Base-by-base conservation (phyloP, 1,284 basidiomycete species). In the Leccinum brunneo-olivaceum region DNA sequence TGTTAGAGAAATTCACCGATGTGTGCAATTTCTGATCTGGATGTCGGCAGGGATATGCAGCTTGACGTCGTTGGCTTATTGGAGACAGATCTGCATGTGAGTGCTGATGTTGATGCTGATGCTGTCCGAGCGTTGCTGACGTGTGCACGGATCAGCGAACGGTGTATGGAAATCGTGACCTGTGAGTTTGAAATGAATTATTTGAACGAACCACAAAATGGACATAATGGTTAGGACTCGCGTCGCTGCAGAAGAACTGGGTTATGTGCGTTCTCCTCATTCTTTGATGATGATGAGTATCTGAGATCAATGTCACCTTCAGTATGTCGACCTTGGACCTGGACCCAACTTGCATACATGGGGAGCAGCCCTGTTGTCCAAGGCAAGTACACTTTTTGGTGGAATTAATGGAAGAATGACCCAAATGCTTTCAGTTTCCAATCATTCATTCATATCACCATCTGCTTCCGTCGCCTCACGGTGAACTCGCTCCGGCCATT, bases 401-500 rank as follows among this genome's bases (percentile, higher is more conserved):
- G 5, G 1, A 15, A 10, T 15, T 14, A 9, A 18, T 7, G 14
- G 19, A 34, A 41, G 33, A 15, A 21, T 51, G 29, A 55, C 25
- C 14, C n/a, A 15, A 14, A n/a, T 35, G 6, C 5, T 34, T n/a
- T 16, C 48, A 88, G 79, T 96, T 91, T 68, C 92, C 93, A 0
- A 96, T 97, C 61, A 72, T 96, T 56, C 84, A 85, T 56, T 88
- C 89, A 4, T 86, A 81, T 5, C 92, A 96, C 58, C 89, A 95
- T 60, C 74, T 96, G 4, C 73, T 96, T 19, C 92, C 93, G 0
- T 94, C 90, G 1, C 93, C 93, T 5, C 66, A 75, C 41, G 86
- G 90, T 14, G 93, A 97, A 64, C 79, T 97, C 14, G 93, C 93
- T 0, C 93, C 93, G 0, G 91, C 91, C 0, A 94, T 94, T 43